Conservation (phyloP, 2,329 filamentous ascomycete genomes). For the Colletotrichum viniferum region DNA sequence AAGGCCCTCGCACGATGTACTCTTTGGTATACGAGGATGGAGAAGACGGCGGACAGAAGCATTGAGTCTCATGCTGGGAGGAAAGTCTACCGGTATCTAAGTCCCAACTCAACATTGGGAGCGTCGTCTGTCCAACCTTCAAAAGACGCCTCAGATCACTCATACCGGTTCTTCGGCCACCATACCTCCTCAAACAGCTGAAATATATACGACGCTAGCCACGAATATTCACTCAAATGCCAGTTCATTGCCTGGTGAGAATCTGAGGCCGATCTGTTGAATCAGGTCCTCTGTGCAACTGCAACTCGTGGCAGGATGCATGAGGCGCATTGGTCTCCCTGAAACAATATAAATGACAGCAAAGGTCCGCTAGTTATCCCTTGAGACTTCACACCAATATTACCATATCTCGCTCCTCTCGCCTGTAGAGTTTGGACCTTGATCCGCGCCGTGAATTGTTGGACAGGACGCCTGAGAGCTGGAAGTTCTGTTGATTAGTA, state of each 20-base stretch:
- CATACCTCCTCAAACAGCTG: background rate
- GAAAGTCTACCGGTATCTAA: background rate
- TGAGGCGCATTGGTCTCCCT: background rate
- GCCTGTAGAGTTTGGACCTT: background rate
- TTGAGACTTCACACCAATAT: background rate
- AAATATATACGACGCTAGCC: background rate
- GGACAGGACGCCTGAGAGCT: background rate
- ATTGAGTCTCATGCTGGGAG: too few species aligned
- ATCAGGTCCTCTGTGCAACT: background rate
- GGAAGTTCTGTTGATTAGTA: background rate
- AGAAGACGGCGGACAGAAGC: too few species aligned
- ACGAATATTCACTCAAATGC: background rate
- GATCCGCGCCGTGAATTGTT: background rate
- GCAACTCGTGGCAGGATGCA: background rate
- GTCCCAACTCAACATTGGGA: background rate
- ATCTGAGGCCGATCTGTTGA: background rate
- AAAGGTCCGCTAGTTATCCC: background rate
- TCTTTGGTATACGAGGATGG: too few species aligned
- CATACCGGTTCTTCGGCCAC: background rate
- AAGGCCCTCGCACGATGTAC: too few species aligned
- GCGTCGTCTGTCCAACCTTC: background rate
- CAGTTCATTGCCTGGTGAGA: background rate
- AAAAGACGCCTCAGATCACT: background rate
- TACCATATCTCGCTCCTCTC: accelerated
- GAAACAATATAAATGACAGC: background rate